Conservation (phyloP, 2,329 filamentous ascomycete species). For the Penicillium rolfsii region DNA sequence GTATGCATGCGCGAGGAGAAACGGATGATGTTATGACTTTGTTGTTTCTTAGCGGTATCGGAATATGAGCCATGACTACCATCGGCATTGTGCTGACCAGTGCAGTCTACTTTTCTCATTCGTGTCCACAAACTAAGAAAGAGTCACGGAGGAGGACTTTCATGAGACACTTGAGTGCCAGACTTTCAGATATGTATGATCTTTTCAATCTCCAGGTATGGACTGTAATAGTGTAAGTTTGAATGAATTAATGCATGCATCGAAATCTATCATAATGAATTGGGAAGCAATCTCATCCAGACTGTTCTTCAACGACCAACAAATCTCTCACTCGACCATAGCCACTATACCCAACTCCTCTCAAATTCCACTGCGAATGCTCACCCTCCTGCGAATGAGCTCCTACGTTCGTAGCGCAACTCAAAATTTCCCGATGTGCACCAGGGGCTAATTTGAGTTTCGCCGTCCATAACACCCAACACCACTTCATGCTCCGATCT, state of each 20-base stretch:
- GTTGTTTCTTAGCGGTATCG: not conserved
- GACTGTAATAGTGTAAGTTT: no score
- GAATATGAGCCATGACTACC: not conserved
- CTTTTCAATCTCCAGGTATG: no score
- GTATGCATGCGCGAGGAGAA: no score
- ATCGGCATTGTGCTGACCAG: no score
- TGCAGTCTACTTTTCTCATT: no score
- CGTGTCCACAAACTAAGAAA: no score
- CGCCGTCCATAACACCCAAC: conserved; percentile 60
- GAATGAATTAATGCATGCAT: no score
- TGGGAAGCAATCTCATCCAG: not conserved
- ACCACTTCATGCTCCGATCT: conserved; percentile 52
- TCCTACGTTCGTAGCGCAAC: conserved; percentile 57
- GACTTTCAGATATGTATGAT: no score
- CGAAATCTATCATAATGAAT: no score
- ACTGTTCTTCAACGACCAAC: conserved; percentile 39
- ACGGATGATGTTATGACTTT: not conserved
- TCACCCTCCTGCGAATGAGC: conserved; percentile 55
- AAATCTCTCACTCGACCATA: conserved; percentile 59
- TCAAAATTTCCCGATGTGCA: conserved; percentile 51
- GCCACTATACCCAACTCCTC: conserved; percentile 64
- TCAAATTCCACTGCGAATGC: conserved; percentile 59
- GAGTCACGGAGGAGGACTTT: no score
- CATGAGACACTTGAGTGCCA: no score
- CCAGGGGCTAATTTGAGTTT: conserved; percentile 49